phyloP scores from a whole-genome alignment of 805 yeast genomes.

The Wickerhamomyces strasburgensis region DNA sequence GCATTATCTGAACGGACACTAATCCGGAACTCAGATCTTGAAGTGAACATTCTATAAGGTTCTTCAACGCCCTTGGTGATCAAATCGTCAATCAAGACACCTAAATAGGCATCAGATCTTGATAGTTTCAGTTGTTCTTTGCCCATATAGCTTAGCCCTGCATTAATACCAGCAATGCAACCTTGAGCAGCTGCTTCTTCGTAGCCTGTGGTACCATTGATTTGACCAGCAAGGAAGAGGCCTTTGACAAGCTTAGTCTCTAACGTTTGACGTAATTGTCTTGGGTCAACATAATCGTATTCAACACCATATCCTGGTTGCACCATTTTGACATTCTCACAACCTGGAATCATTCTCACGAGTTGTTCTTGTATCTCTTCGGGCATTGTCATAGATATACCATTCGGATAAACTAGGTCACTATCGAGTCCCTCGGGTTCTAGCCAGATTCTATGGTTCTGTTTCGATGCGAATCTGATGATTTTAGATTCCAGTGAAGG shows the following conservation, averaged over 20 bases:
- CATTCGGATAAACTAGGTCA: constrained; percentile 91
- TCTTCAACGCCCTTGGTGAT: constrained; percentile 94
- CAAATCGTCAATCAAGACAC: constrained; percentile 89
- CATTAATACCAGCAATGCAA: constrained; percentile 90
- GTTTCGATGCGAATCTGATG: constrained; percentile 70
- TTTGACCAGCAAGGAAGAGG: constrained; percentile 89
- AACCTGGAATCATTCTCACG: constrained; percentile 77
- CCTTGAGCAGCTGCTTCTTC: constrained; percentile 99
- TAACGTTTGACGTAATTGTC: constrained; percentile 70
- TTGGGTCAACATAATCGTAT: constrained; percentile 92
- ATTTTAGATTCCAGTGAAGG: constrained; percentile 94
- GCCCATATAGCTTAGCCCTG: constrained; percentile 54
- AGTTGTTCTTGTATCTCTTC: constrained; percentile 79
- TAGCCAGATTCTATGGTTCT: constrained; percentile 81
- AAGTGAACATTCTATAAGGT: constrained; percentile 97
- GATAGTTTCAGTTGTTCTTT: constrained; percentile 47
- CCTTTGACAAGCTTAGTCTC: constrained; percentile 81
- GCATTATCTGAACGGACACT: constrained; percentile 94
- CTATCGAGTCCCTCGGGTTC: constrained; percentile 94
- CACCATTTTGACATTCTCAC: constrained; percentile 79
- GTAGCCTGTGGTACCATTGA: constrained; percentile 97
- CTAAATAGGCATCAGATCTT: constrained; percentile 84
- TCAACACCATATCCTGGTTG: constrained; percentile 99
- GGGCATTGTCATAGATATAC: constrained; percentile 95
- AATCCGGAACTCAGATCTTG: constrained; percentile 89